phyloP scores from a whole-genome alignment of 2,329 filamentous ascomycete species.

The Neoascochyta sp. region DNA sequence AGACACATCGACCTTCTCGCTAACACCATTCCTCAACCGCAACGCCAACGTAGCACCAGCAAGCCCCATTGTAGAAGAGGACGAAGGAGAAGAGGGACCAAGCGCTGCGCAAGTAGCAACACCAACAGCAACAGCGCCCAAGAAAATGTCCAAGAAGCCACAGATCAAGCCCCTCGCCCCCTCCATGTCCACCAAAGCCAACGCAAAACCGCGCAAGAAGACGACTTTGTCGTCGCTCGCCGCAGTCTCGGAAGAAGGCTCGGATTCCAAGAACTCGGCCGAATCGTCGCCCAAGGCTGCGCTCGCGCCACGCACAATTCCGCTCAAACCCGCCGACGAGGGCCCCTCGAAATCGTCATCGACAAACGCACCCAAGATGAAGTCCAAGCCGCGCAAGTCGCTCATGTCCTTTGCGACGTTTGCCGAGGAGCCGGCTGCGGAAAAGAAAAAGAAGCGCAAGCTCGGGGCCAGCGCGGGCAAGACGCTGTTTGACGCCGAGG shows the following conservation, averaged over 20 bases:
- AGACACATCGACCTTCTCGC: conserved; percentile 89
- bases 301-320: conserved; percentile 12
- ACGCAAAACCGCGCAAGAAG: conserved; percentile 44
- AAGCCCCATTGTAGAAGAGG: conserved; percentile 38
- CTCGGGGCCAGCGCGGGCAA: conserved; percentile 58
- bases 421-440: conserved; percentile 37
- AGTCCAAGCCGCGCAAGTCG: conserved; percentile 45
- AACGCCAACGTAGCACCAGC: conserved; percentile 57
- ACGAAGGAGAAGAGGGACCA: conserved; percentile 23
- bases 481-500: conserved; percentile 60
- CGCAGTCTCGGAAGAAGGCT: conserved; percentile 43
- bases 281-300: conserved; percentile 37
- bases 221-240: conserved; percentile 38
- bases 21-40: conserved; percentile 87
- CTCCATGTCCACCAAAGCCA: conserved; percentile 44
- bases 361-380: conserved; percentile 24
- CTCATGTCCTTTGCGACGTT: conserved; percentile 47
- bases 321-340: conserved; percentile 35
- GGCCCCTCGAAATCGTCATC: conserved; percentile 30
- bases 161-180: conserved; percentile 44
- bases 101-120: conserved; percentile 9
- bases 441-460: conserved; percentile 63
- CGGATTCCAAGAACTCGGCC: conserved; percentile 38
- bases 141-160: conserved; percentile 38
- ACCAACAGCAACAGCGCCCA: conserved; percentile 26